A percentile compares a stretch with the other conserved stretches of the same genome.
These are phyloP conservation scores for Cutaneotrichosporon cavernicola DNA, from an alignment of 1,284 basidiomycete species.

Conservation along the genomic window DNA sequence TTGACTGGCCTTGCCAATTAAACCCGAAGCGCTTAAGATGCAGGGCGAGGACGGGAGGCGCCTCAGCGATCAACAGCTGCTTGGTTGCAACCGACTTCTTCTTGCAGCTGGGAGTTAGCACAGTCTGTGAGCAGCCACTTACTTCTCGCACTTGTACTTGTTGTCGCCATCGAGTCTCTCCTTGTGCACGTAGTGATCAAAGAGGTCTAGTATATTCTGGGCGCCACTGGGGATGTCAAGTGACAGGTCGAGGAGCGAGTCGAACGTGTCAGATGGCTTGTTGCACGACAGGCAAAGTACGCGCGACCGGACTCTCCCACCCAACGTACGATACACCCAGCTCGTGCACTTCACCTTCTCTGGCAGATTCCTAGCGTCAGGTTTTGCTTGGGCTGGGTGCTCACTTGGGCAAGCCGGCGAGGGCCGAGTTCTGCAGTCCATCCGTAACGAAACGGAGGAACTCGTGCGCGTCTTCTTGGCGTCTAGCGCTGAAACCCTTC, in stretches of 20 bases:
- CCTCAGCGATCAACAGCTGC: constrained; percentile 69
- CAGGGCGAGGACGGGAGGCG: constrained; percentile 88
- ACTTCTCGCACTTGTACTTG: constrained; percentile 99
- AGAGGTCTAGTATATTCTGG: constrained; percentile 67
- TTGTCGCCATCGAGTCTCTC: constrained; percentile 85
- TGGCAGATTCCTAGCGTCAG: constrained; percentile 65
- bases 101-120: constrained; percentile 38
- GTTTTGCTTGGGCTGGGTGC: constrained; percentile 10
- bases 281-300: constrained; percentile 84
- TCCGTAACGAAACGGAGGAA: constrained; percentile 95
- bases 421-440: constrained; percentile 79
- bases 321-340: constrained; percentile 93
- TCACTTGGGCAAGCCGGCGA: constrained; percentile 70
- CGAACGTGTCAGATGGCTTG: constrained; percentile 93
- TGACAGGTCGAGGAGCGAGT: constrained; percentile 89
- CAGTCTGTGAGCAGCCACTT: constrained; percentile 43
- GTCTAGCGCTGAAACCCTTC: constrained; percentile 81
- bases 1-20: constrained; percentile 60
- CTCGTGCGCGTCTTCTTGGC: constrained; percentile 98
- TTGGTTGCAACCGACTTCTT: constrained; percentile 44
- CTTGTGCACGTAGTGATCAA: constrained; percentile 76
- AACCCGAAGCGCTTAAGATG: constrained; percentile 88
- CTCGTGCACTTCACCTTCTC: constrained; percentile 80
- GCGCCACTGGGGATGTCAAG: constrained; percentile 69
- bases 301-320: constrained; percentile 85